A percentile compares a stretch with the other conserved stretches of the same genome.
Evolutionary conservation across 2,329 filamentous ascomycete species (phyloP).

Genomic region (Raffaelea deltoideospora): DNA sequence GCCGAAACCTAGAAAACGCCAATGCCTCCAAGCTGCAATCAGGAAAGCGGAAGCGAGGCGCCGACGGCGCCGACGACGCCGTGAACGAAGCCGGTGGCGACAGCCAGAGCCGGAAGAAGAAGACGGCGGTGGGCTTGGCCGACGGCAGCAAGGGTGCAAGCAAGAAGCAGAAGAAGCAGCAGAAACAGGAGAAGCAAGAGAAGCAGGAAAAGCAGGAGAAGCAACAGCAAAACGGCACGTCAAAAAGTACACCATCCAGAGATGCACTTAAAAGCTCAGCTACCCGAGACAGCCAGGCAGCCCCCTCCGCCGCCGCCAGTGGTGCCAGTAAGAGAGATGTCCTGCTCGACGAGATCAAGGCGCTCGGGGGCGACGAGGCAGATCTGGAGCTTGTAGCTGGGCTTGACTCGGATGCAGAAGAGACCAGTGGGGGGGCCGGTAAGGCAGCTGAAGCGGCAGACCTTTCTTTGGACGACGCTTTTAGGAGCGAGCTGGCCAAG

Average conservation of each 20-base stretch:
- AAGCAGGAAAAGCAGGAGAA: slow-evolving; percentile 18
- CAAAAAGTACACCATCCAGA: slow-evolving; percentile 14
- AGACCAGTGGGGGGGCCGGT: slow-evolving; percentile 16
- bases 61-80: slow-evolving; percentile 2
- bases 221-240: slow-evolving; percentile 13
- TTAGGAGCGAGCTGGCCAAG: slow-evolving; percentile 34
- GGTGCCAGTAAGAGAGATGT: slow-evolving; percentile 8
- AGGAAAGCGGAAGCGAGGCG: slow-evolving; percentile 9
- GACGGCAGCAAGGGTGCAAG: slow-evolving; percentile 12
- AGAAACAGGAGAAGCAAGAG: slow-evolving; percentile 11
- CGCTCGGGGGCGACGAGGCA: slow-evolving; percentile 49
- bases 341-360: slow-evolving; percentile 47
- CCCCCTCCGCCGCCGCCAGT: slow-evolving; percentile 8
- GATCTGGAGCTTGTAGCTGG: slow-evolving; percentile 47
- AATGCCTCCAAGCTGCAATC: slow-evolving; percentile 15
- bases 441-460: slow-evolving; percentile 12
- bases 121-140: not conserved
- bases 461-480: slow-evolving; percentile 12
- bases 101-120: not conserved
- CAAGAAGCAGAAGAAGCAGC: slow-evolving; percentile 18
- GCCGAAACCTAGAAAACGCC: slow-evolving; percentile 30
- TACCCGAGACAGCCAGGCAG: slow-evolving; percentile 10
- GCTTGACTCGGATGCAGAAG: slow-evolving; percentile 34
- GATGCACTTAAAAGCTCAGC: slow-evolving; percentile 7
- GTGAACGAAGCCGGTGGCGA: not conserved